A percentile compares a stretch with the other conserved stretches of the same genome.
Evolutionary conservation across 2,329 filamentous ascomycete species (phyloP).

Genomic region (Lachnellula willkommii): DNA sequence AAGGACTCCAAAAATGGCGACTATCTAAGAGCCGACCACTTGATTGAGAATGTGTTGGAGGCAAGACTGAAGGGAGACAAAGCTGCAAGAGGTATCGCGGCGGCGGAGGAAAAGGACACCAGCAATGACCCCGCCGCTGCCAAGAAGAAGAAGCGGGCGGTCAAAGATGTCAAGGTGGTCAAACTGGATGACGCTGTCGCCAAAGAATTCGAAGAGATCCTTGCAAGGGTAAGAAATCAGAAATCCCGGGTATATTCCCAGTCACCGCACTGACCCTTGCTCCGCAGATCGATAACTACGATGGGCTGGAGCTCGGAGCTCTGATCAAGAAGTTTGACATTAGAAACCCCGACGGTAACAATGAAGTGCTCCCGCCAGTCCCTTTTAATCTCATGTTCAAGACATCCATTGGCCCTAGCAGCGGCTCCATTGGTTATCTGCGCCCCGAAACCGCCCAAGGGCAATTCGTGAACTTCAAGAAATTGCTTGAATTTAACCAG

Average conservation of each 20-base stretch:
- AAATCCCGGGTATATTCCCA: no score
- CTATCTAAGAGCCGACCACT: slow-evolving; percentile 91
- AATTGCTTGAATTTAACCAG: slow-evolving; percentile 94
- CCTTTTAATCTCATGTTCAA: slow-evolving; percentile 99
- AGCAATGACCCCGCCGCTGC: slow-evolving; percentile 20
- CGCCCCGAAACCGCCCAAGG: slow-evolving; percentile 95
- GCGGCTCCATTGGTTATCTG: slow-evolving; percentile 77
- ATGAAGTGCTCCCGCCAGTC: slow-evolving; percentile 72
- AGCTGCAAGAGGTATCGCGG: slow-evolving; percentile 78
- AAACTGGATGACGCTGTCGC: slow-evolving; percentile 83
- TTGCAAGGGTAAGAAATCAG: slow-evolving; percentile 55
- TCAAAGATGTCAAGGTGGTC: slow-evolving; percentile 65
- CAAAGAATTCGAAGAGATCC: slow-evolving; percentile 82
- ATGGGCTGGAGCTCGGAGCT: slow-evolving; percentile 75
- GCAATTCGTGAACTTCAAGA: slow-evolving; percentile 95
- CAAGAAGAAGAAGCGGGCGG: slow-evolving; percentile 84
- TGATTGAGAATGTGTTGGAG: slow-evolving; percentile 92
- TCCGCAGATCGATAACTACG: slow-evolving; percentile 80
- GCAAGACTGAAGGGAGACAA: slow-evolving; percentile 82
- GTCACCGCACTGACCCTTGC: background rate
- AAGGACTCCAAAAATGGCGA: slow-evolving; percentile 97
- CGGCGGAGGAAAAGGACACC: slow-evolving; percentile 69
- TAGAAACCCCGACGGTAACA: slow-evolving; percentile 75
- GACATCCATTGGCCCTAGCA: slow-evolving; percentile 87
- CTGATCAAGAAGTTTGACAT: slow-evolving; percentile 90